Conservation (phyloP, 768 basidiomycete species). For the Trametes cingulata region DNA sequence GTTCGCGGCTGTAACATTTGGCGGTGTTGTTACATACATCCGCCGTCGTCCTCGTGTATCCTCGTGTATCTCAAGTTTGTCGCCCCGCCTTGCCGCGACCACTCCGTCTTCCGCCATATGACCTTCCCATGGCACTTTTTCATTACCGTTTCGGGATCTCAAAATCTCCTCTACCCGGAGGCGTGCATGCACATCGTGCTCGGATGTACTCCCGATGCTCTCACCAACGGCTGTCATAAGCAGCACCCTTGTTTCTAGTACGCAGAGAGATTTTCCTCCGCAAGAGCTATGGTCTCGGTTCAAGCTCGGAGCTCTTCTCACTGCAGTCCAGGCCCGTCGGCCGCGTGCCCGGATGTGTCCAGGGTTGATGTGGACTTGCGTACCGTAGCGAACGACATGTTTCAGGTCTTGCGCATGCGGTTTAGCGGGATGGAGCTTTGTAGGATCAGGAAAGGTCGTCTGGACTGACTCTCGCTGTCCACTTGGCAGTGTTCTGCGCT, state of each 20-base stretch:
- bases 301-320: not conserved
- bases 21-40: slow-evolving; percentile 6
- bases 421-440: not conserved
- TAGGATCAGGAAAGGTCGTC: no score
- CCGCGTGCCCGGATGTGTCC: not conserved
- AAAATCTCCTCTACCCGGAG: not conserved
- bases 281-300: not conserved
- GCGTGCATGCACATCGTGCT: slow-evolving; percentile 4
- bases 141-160: slow-evolving; percentile 12
- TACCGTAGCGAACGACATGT: not conserved
- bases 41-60: not conserved
- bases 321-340: not conserved
- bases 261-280: not conserved
- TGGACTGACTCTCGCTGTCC: no score
- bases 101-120: not conserved
- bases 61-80: not conserved
- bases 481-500: no score
- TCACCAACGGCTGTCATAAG: not conserved
- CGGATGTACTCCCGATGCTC: slow-evolving; percentile 1
- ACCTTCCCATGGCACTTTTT: slow-evolving; percentile 11
- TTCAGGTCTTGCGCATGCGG: not conserved
- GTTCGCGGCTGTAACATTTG: not conserved
- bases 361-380: slow-evolving; percentile 5
- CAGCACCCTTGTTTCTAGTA: not conserved
- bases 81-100: not conserved